Evolutionary conservation across 2,329 filamentous ascomycete genomes (phyloP), one percentile per base, ranked within the genome.

Genomic region (Pseudogymnoascus sp.): DNA sequence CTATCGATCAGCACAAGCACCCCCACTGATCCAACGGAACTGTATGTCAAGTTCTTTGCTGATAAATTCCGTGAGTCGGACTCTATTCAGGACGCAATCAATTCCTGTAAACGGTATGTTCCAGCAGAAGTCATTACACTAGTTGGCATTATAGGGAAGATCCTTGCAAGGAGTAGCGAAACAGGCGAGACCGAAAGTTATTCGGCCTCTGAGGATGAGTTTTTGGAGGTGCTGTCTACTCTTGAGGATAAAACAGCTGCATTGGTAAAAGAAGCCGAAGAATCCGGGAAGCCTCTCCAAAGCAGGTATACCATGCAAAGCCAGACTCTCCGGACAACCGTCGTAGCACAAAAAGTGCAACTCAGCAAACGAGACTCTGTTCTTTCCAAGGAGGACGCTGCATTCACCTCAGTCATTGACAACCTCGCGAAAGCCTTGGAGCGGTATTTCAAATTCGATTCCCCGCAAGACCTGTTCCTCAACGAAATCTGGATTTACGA

Each of bases 301-400:
- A 96, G 87, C 76, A 88, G 87, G 72, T 89, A 95, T 74, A 87
- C 87, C 69, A 82, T 88, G 10, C 87, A 88, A 67, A 83, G 83
- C 75, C 87, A 85, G 67, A 85, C 88, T 47, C 76, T 91, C 42
- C 82, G 91, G 50, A 91, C 90, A 1, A 93, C 90, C 0, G 85
- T 93, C 33, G 85, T 93, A 61, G 89, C 89, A 15, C 89, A 93
- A 71, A 89, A 90, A 72, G 89, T 95, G 17, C 87, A 92, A 70
- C 80, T 95, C 42, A 91, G 88, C 75, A 88, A 86, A 67, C 87
- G 92, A 72, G 87, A 87, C 68, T 86, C 89, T 1, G 79, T 83
- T 3, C 80, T 93, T 28, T 89, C 88, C 0, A 82, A 87, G 50
- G 81, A 88, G 68, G 90, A 93, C 75, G 85, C 83, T 67, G 81